These are phyloP conservation scores for Tricholomella constricta DNA, from an alignment of 768 basidiomycete species.

Conservation along the genomic window DNA sequence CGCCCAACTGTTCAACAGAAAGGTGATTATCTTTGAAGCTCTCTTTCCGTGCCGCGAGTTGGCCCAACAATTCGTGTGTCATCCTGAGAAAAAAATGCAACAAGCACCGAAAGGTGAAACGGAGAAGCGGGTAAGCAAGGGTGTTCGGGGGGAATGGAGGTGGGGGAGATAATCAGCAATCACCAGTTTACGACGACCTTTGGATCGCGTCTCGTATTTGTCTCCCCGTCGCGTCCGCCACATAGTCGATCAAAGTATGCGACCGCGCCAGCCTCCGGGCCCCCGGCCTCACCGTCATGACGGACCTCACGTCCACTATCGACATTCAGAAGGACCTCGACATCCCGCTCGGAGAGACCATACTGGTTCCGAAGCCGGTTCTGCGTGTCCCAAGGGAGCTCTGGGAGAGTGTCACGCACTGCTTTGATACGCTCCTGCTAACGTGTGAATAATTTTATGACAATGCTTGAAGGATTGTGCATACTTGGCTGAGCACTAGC, in stretches of 20 bases:
- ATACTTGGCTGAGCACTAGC: slow-evolving; percentile 57
- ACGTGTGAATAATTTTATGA: background rate
- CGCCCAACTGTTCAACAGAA: slow-evolving; percentile 64
- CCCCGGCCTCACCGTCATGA: slow-evolving; percentile 53
- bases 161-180: slow-evolving; percentile 19
- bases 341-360: slow-evolving; percentile 59
- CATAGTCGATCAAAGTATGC: slow-evolving; percentile 81
- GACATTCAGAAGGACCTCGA: slow-evolving; percentile 74
- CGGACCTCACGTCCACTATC: slow-evolving; percentile 65
- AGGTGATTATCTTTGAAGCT: slow-evolving; percentile 62
- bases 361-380: slow-evolving; percentile 53
- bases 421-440: slow-evolving; percentile 62
- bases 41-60: slow-evolving; percentile 59
- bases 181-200: slow-evolving; percentile 86
- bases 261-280: slow-evolving; percentile 50
- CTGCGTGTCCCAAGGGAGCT: slow-evolving; percentile 70
- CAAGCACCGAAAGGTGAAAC: slow-evolving; percentile 2
- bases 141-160: slow-evolving; percentile 9
- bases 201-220: slow-evolving; percentile 48
- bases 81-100: slow-evolving; percentile 57
- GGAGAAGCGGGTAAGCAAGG: background rate
- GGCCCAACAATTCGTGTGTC: slow-evolving; percentile 83
- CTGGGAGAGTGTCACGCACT: slow-evolving; percentile 61
- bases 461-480: slow-evolving; percentile 11
- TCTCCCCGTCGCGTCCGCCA: slow-evolving; percentile 22